phyloP scores from a whole-genome alignment of 2,329 filamentous ascomycete genomes.

The Ceratocystis ficicola region DNA sequence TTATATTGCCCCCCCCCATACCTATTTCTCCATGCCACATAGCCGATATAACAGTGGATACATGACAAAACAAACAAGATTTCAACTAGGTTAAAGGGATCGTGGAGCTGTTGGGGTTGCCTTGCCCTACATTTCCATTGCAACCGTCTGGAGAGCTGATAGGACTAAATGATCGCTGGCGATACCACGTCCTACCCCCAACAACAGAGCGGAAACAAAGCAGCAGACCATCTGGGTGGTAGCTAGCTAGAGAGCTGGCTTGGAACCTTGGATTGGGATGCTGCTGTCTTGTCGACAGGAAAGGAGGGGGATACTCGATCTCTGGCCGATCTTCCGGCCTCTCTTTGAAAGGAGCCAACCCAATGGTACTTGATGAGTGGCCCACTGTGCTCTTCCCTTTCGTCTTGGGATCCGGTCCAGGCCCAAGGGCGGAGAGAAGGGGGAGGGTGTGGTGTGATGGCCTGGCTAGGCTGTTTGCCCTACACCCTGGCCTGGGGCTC shows the following conservation, averaged over 20 bases:
- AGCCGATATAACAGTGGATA: background rate
- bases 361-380: background rate
- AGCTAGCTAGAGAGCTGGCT: background rate
- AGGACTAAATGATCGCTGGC: background rate
- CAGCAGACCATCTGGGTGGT: background rate
- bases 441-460: too few relatives aligned
- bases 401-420: too few relatives aligned
- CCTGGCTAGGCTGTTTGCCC: too few relatives aligned
- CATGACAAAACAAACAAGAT: background rate
- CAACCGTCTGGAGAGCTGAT: background rate
- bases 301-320: background rate
- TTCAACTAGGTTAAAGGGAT: background rate
- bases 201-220: background rate
- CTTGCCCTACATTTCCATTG: too few relatives aligned
- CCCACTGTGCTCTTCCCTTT: background rate
- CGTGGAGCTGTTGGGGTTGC: background rate
- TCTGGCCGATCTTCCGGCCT: slow-evolving; percentile 1
- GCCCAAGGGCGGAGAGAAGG: too few relatives aligned
- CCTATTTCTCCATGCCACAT: background rate
- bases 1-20: background rate
- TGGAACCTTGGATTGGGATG: background rate
- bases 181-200: background rate
- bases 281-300: too few relatives aligned
- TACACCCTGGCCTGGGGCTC: too few relatives aligned
- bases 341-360: slow-evolving; percentile 7